Conservation (phyloP, 441 rosid genomes). For the Erysimum cheiri region DNA sequence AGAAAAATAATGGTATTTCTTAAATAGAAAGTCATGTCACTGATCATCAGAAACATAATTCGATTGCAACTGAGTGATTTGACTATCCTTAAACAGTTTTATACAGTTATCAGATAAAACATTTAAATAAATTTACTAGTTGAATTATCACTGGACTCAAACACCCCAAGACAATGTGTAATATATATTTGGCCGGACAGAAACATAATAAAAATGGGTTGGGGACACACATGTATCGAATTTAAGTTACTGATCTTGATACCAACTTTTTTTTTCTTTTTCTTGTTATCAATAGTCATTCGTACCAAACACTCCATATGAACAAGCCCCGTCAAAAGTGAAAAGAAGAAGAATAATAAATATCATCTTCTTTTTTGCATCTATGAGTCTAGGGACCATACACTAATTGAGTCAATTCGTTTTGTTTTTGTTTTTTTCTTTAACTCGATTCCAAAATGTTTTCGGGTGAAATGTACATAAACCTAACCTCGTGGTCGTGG, state of each 20-base stretch:
- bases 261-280: background rate
- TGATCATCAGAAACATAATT: background rate
- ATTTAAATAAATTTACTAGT: background rate
- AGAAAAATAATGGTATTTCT: background rate
- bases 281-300: background rate
- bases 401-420: conserved; percentile 30
- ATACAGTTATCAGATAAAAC: background rate
- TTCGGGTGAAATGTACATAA: conserved; percentile 13
- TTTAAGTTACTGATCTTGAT: background rate
- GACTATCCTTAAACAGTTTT: background rate
- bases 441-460: conserved; percentile 27
- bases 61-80: background rate
- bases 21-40: background rate
- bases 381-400: conserved; percentile 33
- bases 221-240: background rate
- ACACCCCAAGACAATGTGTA: background rate
- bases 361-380: conserved; percentile 24
- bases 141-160: background rate
- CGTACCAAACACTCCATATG: conserved; percentile 15
- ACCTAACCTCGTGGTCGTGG: background rate
- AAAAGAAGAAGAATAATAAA: conserved; percentile 2
- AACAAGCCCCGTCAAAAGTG: conserved; percentile 13
- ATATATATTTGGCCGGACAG: background rate
- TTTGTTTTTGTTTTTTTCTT: background rate
- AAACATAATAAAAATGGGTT: background rate